Evolutionary conservation across 768 basidiomycete genomes (phyloP).

Genomic region (Pleurotus giganteus): DNA sequence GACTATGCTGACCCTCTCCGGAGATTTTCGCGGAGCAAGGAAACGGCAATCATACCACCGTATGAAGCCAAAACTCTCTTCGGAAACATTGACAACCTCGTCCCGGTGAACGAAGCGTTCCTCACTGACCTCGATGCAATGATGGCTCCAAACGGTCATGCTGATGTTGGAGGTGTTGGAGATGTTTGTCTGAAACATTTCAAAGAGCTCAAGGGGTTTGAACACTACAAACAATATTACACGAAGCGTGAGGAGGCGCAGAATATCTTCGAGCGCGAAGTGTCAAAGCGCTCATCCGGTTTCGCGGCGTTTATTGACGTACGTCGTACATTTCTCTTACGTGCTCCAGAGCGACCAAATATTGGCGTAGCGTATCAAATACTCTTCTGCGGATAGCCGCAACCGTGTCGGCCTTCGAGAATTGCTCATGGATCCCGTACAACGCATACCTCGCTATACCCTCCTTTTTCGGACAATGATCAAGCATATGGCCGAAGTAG

Average conservation of each 20-base stretch:
- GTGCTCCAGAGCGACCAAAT: constrained; percentile 12
- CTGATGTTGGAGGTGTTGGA: constrained; percentile 65
- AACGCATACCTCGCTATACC: constrained; percentile 93
- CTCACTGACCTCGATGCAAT: constrained; percentile 80
- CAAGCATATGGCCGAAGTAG: constrained; percentile 78
- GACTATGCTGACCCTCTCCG: constrained; percentile 93
- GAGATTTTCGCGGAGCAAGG: constrained; percentile 78
- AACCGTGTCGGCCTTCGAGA: constrained; percentile 89
- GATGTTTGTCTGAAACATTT: constrained; percentile 88
- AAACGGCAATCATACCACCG: constrained; percentile 81
- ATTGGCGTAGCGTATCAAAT: constrained; percentile 73
- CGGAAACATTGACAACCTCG: constrained; percentile 86
- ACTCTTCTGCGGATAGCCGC: constrained; percentile 66
- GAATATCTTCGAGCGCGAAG: constrained; percentile 79
- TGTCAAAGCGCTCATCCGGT: constrained; percentile 73
- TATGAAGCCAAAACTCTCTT: constrained; percentile 95
- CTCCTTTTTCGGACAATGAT: constrained; percentile 91
- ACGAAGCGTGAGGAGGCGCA: constrained; percentile 93
- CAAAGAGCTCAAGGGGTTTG: constrained; percentile 79
- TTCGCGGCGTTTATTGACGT: constrained; percentile 91
- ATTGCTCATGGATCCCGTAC: constrained; percentile 94
- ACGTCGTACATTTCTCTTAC: constrained; percentile 25
- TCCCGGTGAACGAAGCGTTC: constrained; percentile 89
- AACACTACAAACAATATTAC: constrained; percentile 90
- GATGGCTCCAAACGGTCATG: constrained; percentile 56